Evolutionary conservation across 305 asterid genomes (phyloP).

Genomic region (Withania somnifera): DNA sequence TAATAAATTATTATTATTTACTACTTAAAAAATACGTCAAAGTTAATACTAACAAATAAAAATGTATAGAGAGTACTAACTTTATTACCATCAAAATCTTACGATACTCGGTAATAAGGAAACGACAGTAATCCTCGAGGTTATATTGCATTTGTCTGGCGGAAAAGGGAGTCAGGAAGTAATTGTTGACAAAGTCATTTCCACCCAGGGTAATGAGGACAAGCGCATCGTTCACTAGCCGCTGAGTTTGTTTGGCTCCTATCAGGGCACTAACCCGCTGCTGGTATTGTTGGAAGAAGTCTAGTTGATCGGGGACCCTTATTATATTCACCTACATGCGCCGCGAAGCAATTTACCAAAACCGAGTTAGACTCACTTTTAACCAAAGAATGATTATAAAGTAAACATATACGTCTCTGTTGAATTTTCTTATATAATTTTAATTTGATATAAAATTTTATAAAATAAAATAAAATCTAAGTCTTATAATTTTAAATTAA

Average conservation of each 20-base stretch:
- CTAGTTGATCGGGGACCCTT: constrained; percentile 25
- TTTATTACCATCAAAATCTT: constrained; percentile 30
- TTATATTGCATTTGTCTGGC: constrained; percentile 25
- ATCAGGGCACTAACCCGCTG: constrained; percentile 19
- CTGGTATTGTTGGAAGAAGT: constrained; percentile 27
- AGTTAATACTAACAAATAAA: neutral
- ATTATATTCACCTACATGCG: constrained; percentile 24
- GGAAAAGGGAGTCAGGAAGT: constrained; percentile 32
- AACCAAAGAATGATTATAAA: neutral
- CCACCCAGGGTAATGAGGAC: constrained; percentile 48
- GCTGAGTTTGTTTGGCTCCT: constrained; percentile 21
- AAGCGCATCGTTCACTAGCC: constrained; percentile 31
- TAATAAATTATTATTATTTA: no score
- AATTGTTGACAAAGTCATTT: constrained; percentile 52
- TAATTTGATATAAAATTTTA: no score
- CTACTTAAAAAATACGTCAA: no score
- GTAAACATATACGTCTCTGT: neutral
- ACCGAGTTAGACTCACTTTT: neutral
- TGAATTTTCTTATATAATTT: no score
- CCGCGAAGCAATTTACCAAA: neutral
- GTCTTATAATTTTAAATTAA: no score
- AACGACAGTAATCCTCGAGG: constrained; percentile 22
- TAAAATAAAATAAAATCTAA: no score
- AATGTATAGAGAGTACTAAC: neutral
- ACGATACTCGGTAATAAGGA: constrained; percentile 35